Base-by-base conservation (phyloP, 2,329 filamentous ascomycete genomes). In the Botrytis deweyae region DNA sequence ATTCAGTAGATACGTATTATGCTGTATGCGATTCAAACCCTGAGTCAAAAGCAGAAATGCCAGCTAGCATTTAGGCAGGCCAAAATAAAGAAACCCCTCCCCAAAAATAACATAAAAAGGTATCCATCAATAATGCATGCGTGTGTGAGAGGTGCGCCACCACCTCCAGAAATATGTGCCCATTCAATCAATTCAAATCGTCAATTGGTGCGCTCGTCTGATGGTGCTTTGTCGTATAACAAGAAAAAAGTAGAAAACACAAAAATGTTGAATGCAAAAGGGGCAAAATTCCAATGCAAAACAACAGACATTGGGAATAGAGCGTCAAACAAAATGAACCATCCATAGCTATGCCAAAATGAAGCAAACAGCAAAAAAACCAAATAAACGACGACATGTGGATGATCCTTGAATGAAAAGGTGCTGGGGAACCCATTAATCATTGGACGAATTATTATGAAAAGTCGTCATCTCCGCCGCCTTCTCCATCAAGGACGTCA, bases 401-500 rank as follows among this genome's bases (percentile, higher is more conserved):
- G 33, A 52, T 33, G 33, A 20, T 72, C 52, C 40, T 52, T 25
- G 64, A 16, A 29, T 5, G 36, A 62, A 62, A 52, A 62, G 55
- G 18, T 61, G 20, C 1, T 16, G 33, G 25, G 33, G 33, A 49
- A 61, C 40, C 46, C 38, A 36, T 42, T 61, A 46, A 69, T 69
- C 6, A 58, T 18, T 58, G n/a, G 52, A 33, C 33, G 52, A 40
- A 36, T 52, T 12, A 46, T 72, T 65, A 72, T 69, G 71, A 72
- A 18, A 79, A 81, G 74, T 79, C 79, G 70, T 81, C 80, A 61
- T 77, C 78, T 61, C 73, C 77, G 29, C 74, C 59, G 29, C 76
- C 73, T 44, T 79, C 78, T 3, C 75, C 78, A 66, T 80, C 79
- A 70, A 81, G 78, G 25, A 78, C 72, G 75, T 87, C 86, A 46